Evolutionary conservation across 441 rosid species (phyloP), one percentile per base, ranked within the genome.

Genomic region (Daphne laureola): DNA sequence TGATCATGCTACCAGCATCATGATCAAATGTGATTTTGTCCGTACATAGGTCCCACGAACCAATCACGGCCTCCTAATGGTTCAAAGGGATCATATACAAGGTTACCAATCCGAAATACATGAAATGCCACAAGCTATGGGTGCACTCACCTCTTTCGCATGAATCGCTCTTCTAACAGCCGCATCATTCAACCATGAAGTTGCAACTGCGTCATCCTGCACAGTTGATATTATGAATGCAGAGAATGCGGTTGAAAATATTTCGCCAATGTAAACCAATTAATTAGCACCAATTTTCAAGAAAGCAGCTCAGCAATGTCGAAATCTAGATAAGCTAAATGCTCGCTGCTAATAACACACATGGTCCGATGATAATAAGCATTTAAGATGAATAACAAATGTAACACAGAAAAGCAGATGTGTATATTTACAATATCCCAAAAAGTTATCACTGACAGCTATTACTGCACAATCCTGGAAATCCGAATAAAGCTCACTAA

Each of bases 1-100:
- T 49, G 50, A 91, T 82, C 98, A 91, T 87, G 81, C 95, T 88
- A 48, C 90, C 93, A 44, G 75, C 67, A 46, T 78, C 78, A 57
- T 71, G 77, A 4, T 1, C 0, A 58, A 66, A 92, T 0, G 0
- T 0, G 56, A 88, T 52, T 26, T 67, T 67, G 72, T 42, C 41
- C 2, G 93, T 70, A 46, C 95, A 84, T 40, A 88, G 18, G 8
- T 51, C 61, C 94, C 95, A 91, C 14, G 16, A n/a, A 16, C 89
- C 90, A 8, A 72, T 69, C 56, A 56, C 41, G 14, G 57, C 69
- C 63, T 35, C 69, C 94, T 90, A 25, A 45, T 61, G 47, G 23
- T 14, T 53, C 13, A 14, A 3, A 53, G 47, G 49, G 50, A 43
- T 14, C 12, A 0, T 55, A 21, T 21, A 21, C 25, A 51, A 57